A percentile compares a stretch with the other conserved stretches of the same genome.
Evolutionary conservation across 768 basidiomycete genomes (phyloP).

Genomic region (Boletellus sp.): DNA sequence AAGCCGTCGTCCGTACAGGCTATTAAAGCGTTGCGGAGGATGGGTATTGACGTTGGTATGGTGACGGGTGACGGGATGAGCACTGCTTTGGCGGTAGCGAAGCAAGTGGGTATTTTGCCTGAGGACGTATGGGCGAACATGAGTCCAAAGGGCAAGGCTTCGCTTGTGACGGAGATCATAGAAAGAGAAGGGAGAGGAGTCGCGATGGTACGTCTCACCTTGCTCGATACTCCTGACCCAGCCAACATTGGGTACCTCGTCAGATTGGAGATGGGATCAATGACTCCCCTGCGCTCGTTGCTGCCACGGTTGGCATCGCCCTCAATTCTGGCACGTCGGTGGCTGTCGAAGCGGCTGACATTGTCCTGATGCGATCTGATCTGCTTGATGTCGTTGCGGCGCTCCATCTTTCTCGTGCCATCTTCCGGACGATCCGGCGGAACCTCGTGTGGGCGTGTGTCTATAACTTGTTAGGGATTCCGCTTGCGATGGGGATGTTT

Average conservation of each 20-base stretch:
- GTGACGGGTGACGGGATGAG: conserved; percentile 89
- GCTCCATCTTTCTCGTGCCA: conserved; percentile 81
- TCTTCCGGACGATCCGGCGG: conserved; percentile 86
- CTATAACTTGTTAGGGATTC: conserved; percentile 91
- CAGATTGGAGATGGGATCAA: conserved; percentile 99
- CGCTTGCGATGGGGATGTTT: conserved; percentile 96
- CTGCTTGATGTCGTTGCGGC: conserved; percentile 97
- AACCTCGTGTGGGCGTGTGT: conserved; percentile 97
- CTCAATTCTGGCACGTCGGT: conserved; percentile 95
- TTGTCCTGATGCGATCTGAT: conserved; percentile 96
- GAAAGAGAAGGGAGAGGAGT: conserved; percentile 64
- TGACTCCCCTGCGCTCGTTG: conserved; percentile 95
- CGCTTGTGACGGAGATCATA: conserved; percentile 77
- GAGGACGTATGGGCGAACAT: conserved; percentile 88
- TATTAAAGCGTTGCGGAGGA: conserved; percentile 70
- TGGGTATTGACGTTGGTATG: conserved; percentile 93
- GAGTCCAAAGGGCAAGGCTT: conserved; percentile 94
- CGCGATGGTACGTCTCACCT: conserved; percentile 69
- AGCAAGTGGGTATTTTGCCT: conserved; percentile 80
- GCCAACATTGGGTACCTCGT: neutral
- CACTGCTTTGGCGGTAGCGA: conserved; percentile 86
- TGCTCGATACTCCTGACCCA: neutral
- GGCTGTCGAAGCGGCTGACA: conserved; percentile 96
- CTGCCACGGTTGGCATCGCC: conserved; percentile 94
- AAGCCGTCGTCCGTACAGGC: conserved; percentile 84